A percentile compares a stretch with the other conserved stretches of the same genome.
Conservation (phyloP, 2,329 filamentous ascomycete species). For the Aureobasidium sp. region DNA sequence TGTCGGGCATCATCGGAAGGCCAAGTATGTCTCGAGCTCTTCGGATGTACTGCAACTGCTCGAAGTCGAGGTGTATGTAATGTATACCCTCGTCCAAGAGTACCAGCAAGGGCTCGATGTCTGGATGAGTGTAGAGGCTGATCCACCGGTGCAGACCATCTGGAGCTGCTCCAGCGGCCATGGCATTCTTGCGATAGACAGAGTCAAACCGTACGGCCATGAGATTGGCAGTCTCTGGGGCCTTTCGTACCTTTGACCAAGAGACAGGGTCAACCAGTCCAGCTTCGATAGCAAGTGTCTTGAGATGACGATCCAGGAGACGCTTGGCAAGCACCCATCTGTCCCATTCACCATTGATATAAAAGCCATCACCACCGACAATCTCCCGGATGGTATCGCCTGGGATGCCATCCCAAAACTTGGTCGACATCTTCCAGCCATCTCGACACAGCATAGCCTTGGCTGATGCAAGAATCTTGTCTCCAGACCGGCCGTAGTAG, state of each 20-base stretch:
- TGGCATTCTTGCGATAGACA: constrained; percentile 40
- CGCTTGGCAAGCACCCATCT: constrained; percentile 48
- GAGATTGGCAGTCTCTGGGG: constrained; percentile 38
- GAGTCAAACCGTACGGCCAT: constrained; percentile 46
- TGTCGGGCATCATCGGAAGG: constrained; percentile 46
- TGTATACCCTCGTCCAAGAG: constrained; percentile 51
- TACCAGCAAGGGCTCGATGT: constrained; percentile 47
- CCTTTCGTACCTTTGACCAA: constrained; percentile 34
- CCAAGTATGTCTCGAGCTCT: constrained; percentile 44
- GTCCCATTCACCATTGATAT: constrained; percentile 49
- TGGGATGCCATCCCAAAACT: constrained; percentile 49
- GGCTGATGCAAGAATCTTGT: constrained; percentile 47
- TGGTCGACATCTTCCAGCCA: constrained; percentile 47
- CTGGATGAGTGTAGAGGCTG: constrained; percentile 43
- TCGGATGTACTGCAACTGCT: constrained; percentile 48
- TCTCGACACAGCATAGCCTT: constrained; percentile 50
- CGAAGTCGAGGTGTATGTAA: constrained; percentile 51
- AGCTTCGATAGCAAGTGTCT: constrained; percentile 37
- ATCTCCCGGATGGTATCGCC: constrained; percentile 50
- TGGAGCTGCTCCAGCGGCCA: constrained; percentile 29
- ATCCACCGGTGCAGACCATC: constrained; percentile 42
- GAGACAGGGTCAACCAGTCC: constrained; percentile 39
- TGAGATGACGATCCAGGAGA: constrained; percentile 44
- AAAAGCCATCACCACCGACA: constrained; percentile 51
- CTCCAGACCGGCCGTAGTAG: constrained; percentile 47